Evolutionary conservation across 2,329 filamentous ascomycete genomes (phyloP).

Genomic region (Botryotinia calthae): DNA sequence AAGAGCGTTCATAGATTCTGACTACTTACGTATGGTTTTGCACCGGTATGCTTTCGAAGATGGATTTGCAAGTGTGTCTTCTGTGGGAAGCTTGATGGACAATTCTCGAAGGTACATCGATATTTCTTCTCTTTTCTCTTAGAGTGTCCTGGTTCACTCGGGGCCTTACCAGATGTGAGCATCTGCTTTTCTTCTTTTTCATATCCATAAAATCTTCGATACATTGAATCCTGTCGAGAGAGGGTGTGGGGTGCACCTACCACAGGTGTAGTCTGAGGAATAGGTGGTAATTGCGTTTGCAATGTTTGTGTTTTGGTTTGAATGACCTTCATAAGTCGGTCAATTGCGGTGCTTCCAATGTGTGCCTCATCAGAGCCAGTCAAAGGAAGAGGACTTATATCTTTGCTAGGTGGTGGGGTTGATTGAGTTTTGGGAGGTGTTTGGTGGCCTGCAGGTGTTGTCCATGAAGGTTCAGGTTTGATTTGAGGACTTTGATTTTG

Average conservation of each 20-base stretch:
- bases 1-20: background rate
- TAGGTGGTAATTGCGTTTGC: constrained; percentile 29
- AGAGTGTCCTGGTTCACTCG: constrained; percentile 27
- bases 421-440: background rate
- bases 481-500: constrained; percentile 41
- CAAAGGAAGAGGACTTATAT: constrained; percentile 19
- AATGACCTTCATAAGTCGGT: constrained; percentile 85
- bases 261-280: constrained; percentile 30
- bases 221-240: constrained; percentile 26
- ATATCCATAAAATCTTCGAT: constrained; percentile 15
- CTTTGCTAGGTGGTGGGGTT: constrained; percentile 18
- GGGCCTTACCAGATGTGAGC: constrained; percentile 29
- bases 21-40: constrained; percentile 80
- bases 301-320: constrained; percentile 60
- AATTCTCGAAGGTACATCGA: constrained; percentile 69
- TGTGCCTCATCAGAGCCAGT: constrained; percentile 41
- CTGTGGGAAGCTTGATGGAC: constrained; percentile 80
- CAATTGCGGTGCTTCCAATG: constrained; percentile 77
- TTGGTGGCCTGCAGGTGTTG: constrained; percentile 19
- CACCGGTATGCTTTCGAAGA: constrained; percentile 80
- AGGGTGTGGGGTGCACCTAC: constrained; percentile 37
- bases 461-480: constrained; percentile 40
- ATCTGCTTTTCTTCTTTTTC: constrained; percentile 25
- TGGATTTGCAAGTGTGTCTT: constrained; percentile 94
- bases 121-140: constrained; percentile 56